Percentiles rank a stretch among this genome's conserved stretches.
Evolutionary conservation across 257 asterid genomes (phyloP).

Genomic region (Capsicum chinense): DNA sequence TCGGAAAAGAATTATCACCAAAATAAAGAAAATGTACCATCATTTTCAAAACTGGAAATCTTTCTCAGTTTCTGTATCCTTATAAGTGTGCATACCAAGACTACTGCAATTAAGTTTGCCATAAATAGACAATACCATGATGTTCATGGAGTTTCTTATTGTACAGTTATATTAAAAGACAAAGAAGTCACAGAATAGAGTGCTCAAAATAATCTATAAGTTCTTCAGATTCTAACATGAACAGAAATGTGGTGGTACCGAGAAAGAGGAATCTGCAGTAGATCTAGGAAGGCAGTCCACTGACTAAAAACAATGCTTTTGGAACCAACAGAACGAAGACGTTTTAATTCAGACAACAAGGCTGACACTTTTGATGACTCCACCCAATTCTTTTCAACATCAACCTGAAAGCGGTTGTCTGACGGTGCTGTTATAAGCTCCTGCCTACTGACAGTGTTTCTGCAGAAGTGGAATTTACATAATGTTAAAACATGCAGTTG

Average conservation of each 20-base stretch:
- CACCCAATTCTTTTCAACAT: conserved; percentile 88
- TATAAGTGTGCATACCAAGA: conserved; percentile 3
- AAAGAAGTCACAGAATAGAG: neutral
- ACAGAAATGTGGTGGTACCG: conserved; percentile 49
- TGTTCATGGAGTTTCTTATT: conserved; percentile 13
- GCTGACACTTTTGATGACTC: conserved; percentile 93
- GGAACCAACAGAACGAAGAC: conserved; percentile 55
- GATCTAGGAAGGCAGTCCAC: conserved; percentile 97
- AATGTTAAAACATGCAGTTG: conserved; percentile 28
- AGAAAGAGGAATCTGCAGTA: conserved; percentile 88
- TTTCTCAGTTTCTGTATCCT: neutral
- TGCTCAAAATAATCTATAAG: neutral
- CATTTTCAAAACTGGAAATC: neutral
- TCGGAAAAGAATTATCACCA: neutral
- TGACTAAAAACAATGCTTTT: conserved; percentile 97
- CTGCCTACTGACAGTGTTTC: conserved; percentile 74
- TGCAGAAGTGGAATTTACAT: conserved; percentile 39
- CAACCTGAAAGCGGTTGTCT: conserved; percentile 83
- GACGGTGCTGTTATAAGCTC: conserved; percentile 96
- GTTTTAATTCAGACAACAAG: conserved; percentile 68
- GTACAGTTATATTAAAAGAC: neutral
- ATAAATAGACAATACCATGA: neutral
- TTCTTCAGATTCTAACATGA: conserved; percentile 27
- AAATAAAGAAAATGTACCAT: neutral
- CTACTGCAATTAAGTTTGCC: neutral